Percentiles rank a stretch among this genome's conserved stretches.
These are phyloP conservation scores for Russula griseocarnosa DNA, from an alignment of 768 basidiomycete genomes.

Conservation along the genomic window DNA sequence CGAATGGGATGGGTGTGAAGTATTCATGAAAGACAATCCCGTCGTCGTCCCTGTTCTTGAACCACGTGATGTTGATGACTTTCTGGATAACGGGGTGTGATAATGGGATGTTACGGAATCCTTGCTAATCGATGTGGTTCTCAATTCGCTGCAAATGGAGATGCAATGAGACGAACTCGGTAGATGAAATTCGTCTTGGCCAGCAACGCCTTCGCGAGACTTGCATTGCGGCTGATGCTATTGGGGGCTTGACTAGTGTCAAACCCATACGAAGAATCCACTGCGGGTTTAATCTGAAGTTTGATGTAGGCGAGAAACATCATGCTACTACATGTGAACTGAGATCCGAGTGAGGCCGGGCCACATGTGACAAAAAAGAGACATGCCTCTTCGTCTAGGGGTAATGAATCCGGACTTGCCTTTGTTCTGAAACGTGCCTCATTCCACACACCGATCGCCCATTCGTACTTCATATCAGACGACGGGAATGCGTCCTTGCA, in stretches of 20 bases:
- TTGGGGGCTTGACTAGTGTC: slow-evolving; percentile 10
- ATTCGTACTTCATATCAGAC: not conserved
- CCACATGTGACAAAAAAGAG: no score
- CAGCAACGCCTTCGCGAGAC: not conserved
- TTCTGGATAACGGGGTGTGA: slow-evolving; percentile 16
- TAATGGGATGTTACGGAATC: no score
- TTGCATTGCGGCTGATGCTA: slow-evolving; percentile 6
- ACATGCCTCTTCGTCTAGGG: not conserved
- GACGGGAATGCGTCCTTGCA: slow-evolving; percentile 20
- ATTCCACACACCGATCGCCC: not conserved
- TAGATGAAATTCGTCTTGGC: slow-evolving; percentile 9
- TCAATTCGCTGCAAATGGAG: not conserved
- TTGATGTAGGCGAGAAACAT: not conserved
- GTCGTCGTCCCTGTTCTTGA: not conserved
- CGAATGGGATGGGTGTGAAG: slow-evolving; percentile 8
- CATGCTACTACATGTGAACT: no score
- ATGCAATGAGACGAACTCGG: slow-evolving; percentile 5
- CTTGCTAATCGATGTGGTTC: not conserved
- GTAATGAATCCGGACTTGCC: not conserved
- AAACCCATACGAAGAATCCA: slow-evolving; percentile 3
- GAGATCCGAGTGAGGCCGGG: no score
- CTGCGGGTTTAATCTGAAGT: not conserved
- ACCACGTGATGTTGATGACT: slow-evolving; percentile 16
- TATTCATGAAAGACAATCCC: slow-evolving; percentile 5
- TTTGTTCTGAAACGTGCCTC: slow-evolving; percentile 1